phyloP scores from a whole-genome alignment of 192 early-diverging fungal genomes.

The Radiomyces spectabilis region DNA sequence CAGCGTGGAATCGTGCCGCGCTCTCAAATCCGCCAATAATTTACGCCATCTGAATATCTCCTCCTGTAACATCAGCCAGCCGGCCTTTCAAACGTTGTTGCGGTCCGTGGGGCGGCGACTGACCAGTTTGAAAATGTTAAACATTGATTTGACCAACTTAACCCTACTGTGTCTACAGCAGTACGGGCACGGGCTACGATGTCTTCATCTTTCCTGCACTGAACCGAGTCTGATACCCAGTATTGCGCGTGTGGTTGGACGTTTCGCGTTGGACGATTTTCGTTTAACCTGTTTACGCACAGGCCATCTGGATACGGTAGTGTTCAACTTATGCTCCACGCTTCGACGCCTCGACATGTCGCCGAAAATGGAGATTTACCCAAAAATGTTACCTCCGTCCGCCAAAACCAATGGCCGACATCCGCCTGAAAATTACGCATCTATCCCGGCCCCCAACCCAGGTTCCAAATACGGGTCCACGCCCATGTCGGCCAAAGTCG shows the following conservation, averaged over 20 bases:
- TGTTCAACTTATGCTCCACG: neutral
- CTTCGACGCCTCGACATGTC: conserved; percentile 14
- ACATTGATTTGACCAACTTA: conserved; percentile 15
- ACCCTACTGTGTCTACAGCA: conserved; percentile 11
- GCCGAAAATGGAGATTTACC: conserved; percentile 21
- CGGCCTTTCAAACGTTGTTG: conserved; percentile 12
- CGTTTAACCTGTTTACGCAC: conserved; percentile 12
- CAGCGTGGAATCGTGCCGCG: neutral
- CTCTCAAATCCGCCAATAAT: neutral
- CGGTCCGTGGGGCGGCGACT: conserved; percentile 3
- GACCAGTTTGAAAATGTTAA: conserved; percentile 15
- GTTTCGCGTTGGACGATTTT: conserved; percentile 12
- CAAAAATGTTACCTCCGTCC: neutral
- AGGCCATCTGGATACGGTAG: conserved; percentile 8
- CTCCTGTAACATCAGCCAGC: conserved; percentile 13
- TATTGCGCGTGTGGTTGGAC: conserved; percentile 1
- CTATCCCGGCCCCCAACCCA: neutral
- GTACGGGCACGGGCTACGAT: conserved; percentile 7
- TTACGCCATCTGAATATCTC: conserved; percentile 13
- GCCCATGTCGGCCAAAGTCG: too few relatives aligned
- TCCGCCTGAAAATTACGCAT: neutral
- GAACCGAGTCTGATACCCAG: conserved; percentile 4
- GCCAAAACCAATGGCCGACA: neutral
- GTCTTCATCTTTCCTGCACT: conserved; percentile 21
- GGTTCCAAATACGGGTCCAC: too few relatives aligned